Percentiles rank a stretch among this genome's conserved stretches.
phyloP scores from a whole-genome alignment of 2,329 filamentous ascomycete genomes.

The Blastomyces silverae region DNA sequence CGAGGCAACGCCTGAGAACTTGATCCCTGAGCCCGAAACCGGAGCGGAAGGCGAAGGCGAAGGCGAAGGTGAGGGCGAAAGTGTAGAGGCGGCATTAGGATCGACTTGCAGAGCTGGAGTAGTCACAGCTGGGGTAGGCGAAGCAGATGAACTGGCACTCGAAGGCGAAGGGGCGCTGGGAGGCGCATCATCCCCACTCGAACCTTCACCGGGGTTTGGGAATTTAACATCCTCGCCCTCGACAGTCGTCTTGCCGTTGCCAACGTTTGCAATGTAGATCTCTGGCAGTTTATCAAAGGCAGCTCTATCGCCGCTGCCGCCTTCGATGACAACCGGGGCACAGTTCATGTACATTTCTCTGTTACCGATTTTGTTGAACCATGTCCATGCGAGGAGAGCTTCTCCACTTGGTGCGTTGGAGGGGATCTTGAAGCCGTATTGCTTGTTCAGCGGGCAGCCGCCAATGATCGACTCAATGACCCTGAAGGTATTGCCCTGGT shows the following conservation, averaged over 20 bases:
- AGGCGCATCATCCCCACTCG: not conserved
- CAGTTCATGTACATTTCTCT: constrained; percentile 68
- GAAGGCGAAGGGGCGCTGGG: not conserved
- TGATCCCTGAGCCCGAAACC: not conserved
- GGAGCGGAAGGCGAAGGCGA: not conserved
- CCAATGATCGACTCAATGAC: constrained; percentile 60
- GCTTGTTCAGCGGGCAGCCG: constrained; percentile 48
- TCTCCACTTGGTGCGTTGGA: constrained; percentile 53
- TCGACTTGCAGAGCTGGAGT: not conserved
- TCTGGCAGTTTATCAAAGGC: constrained; percentile 15
- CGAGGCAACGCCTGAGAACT: not conserved
- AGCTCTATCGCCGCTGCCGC: constrained; percentile 15
- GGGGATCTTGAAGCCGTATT: constrained; percentile 62
- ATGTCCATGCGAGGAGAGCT: constrained; percentile 67
- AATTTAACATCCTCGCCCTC: constrained; percentile 16
- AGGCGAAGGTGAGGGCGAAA: not conserved
- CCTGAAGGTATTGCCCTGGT: constrained; percentile 62
- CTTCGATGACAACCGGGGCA: constrained; percentile 58
- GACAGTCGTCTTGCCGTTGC: constrained; percentile 14
- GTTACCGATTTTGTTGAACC: constrained; percentile 58
- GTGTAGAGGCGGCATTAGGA: not conserved
- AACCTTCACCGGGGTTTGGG: constrained; percentile 12
- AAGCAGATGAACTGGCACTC: not conserved
- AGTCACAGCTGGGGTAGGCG: not conserved
- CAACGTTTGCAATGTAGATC: constrained; percentile 18